phyloP scores from a whole-genome alignment of 768 basidiomycete genomes.

The Mycena floridula region DNA sequence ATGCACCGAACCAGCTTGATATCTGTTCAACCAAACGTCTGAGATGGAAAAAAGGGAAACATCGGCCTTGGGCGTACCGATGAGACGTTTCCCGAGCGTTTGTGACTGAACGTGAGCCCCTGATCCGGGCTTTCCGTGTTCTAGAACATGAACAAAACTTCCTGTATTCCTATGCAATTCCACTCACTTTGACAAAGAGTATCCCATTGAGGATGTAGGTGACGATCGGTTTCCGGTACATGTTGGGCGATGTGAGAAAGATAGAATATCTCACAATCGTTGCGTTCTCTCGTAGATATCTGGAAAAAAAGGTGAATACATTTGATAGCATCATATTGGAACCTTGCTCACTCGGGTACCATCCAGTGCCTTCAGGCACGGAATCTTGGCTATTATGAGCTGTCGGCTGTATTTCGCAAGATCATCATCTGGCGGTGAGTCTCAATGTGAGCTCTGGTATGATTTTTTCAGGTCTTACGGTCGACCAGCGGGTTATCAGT shows the following conservation, averaged over 20 bases:
- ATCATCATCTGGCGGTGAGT: conserved; percentile 25
- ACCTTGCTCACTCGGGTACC: conserved; percentile 47
- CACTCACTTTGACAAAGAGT: conserved; percentile 56
- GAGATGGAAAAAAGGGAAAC: background rate
- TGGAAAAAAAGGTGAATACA: conserved; percentile 24
- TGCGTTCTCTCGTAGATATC: conserved; percentile 66
- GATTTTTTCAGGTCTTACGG: conserved; percentile 26
- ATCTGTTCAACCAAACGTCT: background rate
- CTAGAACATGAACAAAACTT: conserved; percentile 24
- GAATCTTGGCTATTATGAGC: conserved; percentile 60
- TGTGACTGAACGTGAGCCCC: conserved; percentile 25
- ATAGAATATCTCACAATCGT: conserved; percentile 82
- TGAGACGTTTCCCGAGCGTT: conserved; percentile 55
- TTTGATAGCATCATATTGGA: background rate
- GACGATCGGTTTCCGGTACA: conserved; percentile 36
- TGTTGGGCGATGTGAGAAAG: conserved; percentile 56
- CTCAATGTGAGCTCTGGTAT: background rate
- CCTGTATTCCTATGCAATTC: conserved; percentile 2
- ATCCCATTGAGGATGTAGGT: conserved; percentile 59
- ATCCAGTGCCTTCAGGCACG: conserved; percentile 58
- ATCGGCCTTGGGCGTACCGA: conserved; percentile 33
- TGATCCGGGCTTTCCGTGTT: conserved; percentile 50
- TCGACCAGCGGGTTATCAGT: conserved; percentile 59
- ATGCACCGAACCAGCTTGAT: background rate
- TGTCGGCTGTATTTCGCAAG: conserved; percentile 42